These are phyloP conservation scores for Solanum peruvianum DNA, from an alignment of 257 asterid genomes.

Conservation along the genomic window DNA sequence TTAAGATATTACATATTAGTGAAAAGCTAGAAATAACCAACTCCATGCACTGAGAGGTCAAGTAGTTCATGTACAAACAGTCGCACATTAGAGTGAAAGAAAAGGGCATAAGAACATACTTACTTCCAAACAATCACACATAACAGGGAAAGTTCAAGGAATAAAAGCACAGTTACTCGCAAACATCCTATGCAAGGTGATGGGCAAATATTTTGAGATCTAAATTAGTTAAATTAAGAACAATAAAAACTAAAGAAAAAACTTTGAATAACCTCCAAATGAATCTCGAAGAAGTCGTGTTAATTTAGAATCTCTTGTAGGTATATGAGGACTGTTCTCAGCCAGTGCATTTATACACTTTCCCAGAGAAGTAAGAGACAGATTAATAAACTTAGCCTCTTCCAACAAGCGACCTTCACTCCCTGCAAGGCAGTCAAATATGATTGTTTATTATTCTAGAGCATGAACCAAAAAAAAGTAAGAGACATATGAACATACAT, in stretches of 20 bases:
- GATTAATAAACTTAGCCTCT: conserved; percentile 87
- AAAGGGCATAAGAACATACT: background rate
- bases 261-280: conserved; percentile 54
- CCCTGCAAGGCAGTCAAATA: conserved; percentile 36
- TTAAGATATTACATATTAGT: background rate
- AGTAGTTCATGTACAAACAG: background rate
- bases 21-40: background rate
- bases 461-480: background rate
- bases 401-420: conserved; percentile 80
- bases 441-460: background rate
- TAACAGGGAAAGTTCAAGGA: background rate
- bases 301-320: conserved; percentile 82
- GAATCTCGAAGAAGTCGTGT: conserved; percentile 92
- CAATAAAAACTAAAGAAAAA: background rate
- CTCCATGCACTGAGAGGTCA: background rate
- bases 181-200: background rate
- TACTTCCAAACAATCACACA: background rate
- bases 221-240: background rate
- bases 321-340: conserved; percentile 85
- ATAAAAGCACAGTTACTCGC: background rate
- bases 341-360: conserved; percentile 92
- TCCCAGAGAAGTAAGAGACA: conserved; percentile 75
- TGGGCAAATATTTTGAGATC: background rate
- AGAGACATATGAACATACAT: background rate
- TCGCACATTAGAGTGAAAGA: background rate